phyloP scores from a whole-genome alignment of 2,329 filamentous ascomycete species.

The Bipolaris zeicola region DNA sequence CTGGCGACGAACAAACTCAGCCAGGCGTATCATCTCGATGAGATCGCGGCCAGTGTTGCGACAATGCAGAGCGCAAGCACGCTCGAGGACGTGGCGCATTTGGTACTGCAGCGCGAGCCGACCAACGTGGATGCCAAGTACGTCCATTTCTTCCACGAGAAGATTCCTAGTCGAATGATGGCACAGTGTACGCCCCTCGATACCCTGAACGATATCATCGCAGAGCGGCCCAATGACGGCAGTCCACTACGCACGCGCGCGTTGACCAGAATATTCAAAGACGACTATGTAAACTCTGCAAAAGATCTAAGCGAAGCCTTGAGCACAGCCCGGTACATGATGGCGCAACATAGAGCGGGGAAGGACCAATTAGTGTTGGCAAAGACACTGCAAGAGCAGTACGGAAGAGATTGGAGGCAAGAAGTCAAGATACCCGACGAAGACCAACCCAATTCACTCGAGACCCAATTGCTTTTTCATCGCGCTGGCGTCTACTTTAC shows the following conservation, averaged over 20 bases:
- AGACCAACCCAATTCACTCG: conserved; percentile 75
- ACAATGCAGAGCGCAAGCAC: conserved; percentile 82
- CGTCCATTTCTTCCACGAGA: conserved; percentile 92
- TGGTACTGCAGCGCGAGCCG: conserved; percentile 74
- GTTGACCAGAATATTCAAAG: conserved; percentile 75
- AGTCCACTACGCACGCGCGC: conserved; percentile 75
- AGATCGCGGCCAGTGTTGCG: conserved; percentile 81
- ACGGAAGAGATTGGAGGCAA: conserved; percentile 55
- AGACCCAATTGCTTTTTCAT: conserved; percentile 77
- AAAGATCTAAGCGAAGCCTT: conserved; percentile 74
- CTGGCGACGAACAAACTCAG: conserved; percentile 79
- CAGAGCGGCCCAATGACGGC: conserved; percentile 65
- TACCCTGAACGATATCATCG: conserved; percentile 70
- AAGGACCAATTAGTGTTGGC: conserved; percentile 60
- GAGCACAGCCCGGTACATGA: conserved; percentile 58
- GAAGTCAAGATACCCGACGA: conserved; percentile 62
- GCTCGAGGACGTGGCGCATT: conserved; percentile 74
- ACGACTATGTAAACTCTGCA: conserved; percentile 71
- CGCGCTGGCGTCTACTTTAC: conserved; percentile 74
- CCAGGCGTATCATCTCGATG: conserved; percentile 78
- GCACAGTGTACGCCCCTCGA: conserved; percentile 72
- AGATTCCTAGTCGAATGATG: conserved; percentile 77
- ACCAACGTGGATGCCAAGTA: conserved; percentile 76
- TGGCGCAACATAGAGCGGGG: conserved; percentile 58
- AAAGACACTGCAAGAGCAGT: conserved; percentile 49